Conservation (phyloP, 2,329 filamentous ascomycete species). For the Macrophomina pseudophaseolina region DNA sequence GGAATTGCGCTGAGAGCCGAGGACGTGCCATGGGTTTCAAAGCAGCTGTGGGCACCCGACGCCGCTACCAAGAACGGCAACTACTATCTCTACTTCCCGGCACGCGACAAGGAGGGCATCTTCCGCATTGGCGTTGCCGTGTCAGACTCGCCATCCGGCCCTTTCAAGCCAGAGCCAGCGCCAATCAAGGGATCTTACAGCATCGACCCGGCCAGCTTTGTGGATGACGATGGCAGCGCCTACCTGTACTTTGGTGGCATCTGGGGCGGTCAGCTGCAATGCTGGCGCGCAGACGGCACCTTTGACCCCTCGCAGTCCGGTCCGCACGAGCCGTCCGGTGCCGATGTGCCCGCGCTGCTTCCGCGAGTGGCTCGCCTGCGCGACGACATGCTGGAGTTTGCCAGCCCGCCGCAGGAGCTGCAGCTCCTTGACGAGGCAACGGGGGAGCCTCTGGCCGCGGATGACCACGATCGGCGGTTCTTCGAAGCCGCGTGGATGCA, state of each 20-base stretch:
- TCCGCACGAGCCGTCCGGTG: slow-evolving; percentile 60
- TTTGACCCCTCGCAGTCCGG: slow-evolving; percentile 64
- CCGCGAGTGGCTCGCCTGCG: slow-evolving; percentile 70
- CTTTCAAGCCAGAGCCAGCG: slow-evolving; percentile 69
- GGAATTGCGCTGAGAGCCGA: slow-evolving; percentile 68
- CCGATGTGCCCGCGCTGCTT: slow-evolving; percentile 62
- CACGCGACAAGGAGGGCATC: slow-evolving; percentile 69
- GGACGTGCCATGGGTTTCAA: slow-evolving; percentile 76
- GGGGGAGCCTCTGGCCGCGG: slow-evolving; percentile 63
- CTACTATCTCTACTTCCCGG: slow-evolving; percentile 80
- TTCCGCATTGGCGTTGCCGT: slow-evolving; percentile 79
- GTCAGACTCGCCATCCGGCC: slow-evolving; percentile 67
- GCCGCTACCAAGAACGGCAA: slow-evolving; percentile 71
- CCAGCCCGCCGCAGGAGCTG: slow-evolving; percentile 61
- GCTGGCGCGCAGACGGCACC: slow-evolving; percentile 63
- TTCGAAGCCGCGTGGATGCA: slow-evolving; percentile 85
- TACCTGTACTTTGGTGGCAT: slow-evolving; percentile 80
- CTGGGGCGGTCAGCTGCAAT: slow-evolving; percentile 82
- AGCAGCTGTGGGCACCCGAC: slow-evolving; percentile 83
- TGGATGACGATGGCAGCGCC: slow-evolving; percentile 68
- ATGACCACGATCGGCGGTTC: slow-evolving; percentile 76
- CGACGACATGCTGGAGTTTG: slow-evolving; percentile 70
- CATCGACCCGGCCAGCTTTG: slow-evolving; percentile 77
- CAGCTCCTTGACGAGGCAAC: slow-evolving; percentile 66
- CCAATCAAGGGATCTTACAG: slow-evolving; percentile 73